Base-by-base conservation (phyloP, 2,329 filamentous ascomycete species). In the Chaetomium strumarium region DNA sequence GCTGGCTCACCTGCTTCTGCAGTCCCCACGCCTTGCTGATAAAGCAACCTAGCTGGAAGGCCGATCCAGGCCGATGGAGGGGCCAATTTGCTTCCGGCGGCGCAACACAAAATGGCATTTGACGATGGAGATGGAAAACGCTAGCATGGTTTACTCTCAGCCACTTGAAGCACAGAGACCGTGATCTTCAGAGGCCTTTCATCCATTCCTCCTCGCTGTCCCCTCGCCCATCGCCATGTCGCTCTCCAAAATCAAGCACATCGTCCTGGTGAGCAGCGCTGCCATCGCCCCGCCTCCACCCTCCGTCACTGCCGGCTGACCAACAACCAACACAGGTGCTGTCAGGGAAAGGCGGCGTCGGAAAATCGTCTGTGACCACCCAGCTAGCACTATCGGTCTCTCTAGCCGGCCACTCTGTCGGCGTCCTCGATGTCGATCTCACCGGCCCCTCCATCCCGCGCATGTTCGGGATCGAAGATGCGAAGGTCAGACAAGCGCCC, bases 281-380 rank as follows among this genome's bases (percentile, higher is more conserved):
- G 34, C 33, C 33, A 24, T 24, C 9, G n/a, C 19, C 43, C 50
- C 48, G 30, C 34, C 33, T 8, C 48, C 44, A 33, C 45, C 30
- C 36, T 14, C 11, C 34, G 36, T n/a, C 31, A 29, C 37, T 30
- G 16, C 39, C 11, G 24, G 17, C 39, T 30, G 12, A 37, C 51
- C 60, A 36, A 59, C 47, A 37, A 44, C 17, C n/a, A 8, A 29
- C 33, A 36, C 17, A 83, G 79, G 79, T 92, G 57, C 85, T 99
- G 44, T 97, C 93, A 12, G 93, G 93, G 63, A 99, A 99, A 79
- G 93, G 93, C 65, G 93, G 93, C 62, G 93, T 99, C 17, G 93
- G 93, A 53, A 99, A 99, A 76, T 97, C 92, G 40, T 96, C 90
- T 48, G 85, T 96, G n/a, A 97, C 93, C 0, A 95, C 92, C 1